Percentiles rank a stretch among this genome's conserved stretches.
Conservation (phyloP, 2,329 filamentous ascomycete genomes). For the Alternaria hordeiaustralica region DNA sequence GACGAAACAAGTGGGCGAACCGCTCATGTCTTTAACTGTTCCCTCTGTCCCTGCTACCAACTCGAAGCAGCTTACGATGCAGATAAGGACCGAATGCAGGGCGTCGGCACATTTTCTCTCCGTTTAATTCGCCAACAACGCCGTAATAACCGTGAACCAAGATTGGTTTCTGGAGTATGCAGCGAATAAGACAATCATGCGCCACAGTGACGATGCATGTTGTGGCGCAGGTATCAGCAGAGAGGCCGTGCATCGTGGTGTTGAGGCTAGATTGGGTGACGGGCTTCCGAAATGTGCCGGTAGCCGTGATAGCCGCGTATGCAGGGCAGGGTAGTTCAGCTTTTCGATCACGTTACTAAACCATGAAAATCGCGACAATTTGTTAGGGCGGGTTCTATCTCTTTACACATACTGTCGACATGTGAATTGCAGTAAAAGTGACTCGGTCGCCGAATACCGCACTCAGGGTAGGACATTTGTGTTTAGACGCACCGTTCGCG, state of each 20-base stretch:
- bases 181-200: neutral
- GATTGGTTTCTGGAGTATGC: neutral
- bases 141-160: conserved; percentile 10
- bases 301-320: neutral
- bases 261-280: conserved; percentile 6
- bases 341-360: neutral
- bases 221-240: conserved; percentile 4
- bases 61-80: conserved; percentile 16
- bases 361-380: neutral
- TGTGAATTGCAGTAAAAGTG: rapidly evolving
- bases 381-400: neutral
- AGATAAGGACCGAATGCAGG: neutral
- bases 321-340: neutral
- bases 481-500: neutral
- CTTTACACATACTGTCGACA: too few relatives aligned
- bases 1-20: neutral
- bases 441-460: too few relatives aligned
- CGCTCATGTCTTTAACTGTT: neutral
- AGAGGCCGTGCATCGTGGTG: conserved; percentile 4
- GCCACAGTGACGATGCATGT: neutral
- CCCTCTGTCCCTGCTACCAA: neutral
- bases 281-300: neutral
- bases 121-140: conserved; percentile 1
- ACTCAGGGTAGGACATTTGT: rapidly evolving
- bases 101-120: neutral